phyloP scores from a whole-genome alignment of 2,329 filamentous ascomycete genomes.

The Fusarium beomiforme region DNA sequence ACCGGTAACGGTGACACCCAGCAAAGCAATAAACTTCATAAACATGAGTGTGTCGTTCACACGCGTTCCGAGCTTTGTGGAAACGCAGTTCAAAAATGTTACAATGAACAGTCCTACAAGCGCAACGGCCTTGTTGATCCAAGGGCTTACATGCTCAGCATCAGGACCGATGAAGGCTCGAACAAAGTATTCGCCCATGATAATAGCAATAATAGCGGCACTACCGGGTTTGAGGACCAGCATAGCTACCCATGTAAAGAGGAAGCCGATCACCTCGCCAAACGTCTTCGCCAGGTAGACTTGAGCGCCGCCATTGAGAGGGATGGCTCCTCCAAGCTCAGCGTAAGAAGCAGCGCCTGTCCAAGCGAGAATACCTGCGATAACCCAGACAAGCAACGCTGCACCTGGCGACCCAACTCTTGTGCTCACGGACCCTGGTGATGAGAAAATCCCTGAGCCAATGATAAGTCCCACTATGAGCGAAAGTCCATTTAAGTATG shows the following conservation, averaged over 20 bases:
- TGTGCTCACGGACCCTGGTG: constrained; percentile 89
- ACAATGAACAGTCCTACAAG: constrained; percentile 79
- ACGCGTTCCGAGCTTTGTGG: constrained; percentile 85
- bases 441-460: constrained; percentile 95
- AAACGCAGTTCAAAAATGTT: constrained; percentile 88
- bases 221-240: constrained; percentile 93
- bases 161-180: constrained; percentile 88
- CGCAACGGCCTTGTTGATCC: constrained; percentile 91
- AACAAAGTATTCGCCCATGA: constrained; percentile 98
- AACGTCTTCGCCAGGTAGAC: constrained; percentile 97
- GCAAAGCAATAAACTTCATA: constrained; percentile 89
- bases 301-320: constrained; percentile 92
- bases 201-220: constrained; percentile 94
- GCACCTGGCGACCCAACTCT: constrained; percentile 93
- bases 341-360: constrained; percentile 95
- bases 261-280: constrained; percentile 89
- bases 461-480: constrained; percentile 94
- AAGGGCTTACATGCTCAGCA: constrained; percentile 80
- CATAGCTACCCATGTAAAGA: constrained; percentile 97
- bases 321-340: constrained; percentile 94
- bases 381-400: constrained; percentile 87
- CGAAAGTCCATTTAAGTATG: constrained; percentile 91
- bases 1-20: constrained; percentile 87
- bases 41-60: constrained; percentile 96
- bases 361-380: constrained; percentile 94